Percentiles rank a stretch among this genome's conserved stretches.
phyloP scores from a whole-genome alignment of 805 yeast genomes.

The Saccharomycopsis microspora region DNA sequence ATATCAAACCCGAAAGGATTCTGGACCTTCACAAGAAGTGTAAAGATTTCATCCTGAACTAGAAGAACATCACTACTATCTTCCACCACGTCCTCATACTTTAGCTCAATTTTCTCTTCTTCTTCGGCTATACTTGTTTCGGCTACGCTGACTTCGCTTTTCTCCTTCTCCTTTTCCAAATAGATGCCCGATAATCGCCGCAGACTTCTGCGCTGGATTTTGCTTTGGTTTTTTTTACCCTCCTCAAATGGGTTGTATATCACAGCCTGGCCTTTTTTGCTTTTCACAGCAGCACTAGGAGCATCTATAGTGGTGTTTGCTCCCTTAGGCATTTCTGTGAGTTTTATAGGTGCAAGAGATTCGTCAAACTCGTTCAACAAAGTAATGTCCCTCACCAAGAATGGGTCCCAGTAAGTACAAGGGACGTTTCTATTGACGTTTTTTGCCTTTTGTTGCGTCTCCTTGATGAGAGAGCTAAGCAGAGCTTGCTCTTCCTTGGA shows the following conservation, averaged over 20 bases:
- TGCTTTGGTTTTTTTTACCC: conserved; percentile 8
- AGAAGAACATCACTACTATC: conserved; percentile 22
- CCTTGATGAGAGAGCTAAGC: conserved; percentile 26
- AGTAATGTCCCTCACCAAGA: conserved; percentile 40
- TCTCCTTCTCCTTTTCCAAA: conserved; percentile 6
- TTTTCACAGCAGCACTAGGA: background rate
- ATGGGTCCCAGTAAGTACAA: conserved; percentile 63
- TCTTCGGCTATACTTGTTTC: conserved; percentile 1
- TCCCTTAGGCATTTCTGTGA: conserved; percentile 13
- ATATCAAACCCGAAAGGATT: conserved; percentile 77
- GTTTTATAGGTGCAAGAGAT: conserved; percentile 11
- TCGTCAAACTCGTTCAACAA: conserved; percentile 22
- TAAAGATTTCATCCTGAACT: conserved; percentile 55
- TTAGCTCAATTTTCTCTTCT: conserved; percentile 8
- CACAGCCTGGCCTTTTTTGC: background rate
- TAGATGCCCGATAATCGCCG: conserved; percentile 3
- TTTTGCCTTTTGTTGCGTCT: conserved; percentile 20
- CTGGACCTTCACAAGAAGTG: conserved; percentile 45
- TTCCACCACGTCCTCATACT: conserved; percentile 18
- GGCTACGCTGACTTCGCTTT: conserved; percentile 16
- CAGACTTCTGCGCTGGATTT: conserved; percentile 8
- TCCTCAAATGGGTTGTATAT: conserved; percentile 17
- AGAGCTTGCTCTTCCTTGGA: conserved; percentile 46
- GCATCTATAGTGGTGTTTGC: conserved; percentile 11
- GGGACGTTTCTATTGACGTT: conserved; percentile 19